phyloP scores from a whole-genome alignment of 139 green algal genomes.

The Chlorella sp. region DNA sequence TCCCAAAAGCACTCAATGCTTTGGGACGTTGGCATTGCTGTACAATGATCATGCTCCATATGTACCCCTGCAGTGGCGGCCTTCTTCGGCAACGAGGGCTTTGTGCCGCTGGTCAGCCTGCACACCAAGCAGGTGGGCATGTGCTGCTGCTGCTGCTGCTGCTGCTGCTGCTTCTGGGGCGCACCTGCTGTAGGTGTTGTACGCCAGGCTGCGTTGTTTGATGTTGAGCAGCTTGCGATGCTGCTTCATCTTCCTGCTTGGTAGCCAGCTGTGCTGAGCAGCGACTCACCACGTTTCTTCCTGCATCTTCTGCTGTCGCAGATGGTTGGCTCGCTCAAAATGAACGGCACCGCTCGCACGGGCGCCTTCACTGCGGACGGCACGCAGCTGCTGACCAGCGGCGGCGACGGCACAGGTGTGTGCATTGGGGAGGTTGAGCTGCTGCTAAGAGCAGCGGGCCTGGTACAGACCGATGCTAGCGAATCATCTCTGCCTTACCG shows the following conservation, averaged over 20 bases:
- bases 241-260: no score
- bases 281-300: no score
- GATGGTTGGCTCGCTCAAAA: slow-evolving; percentile 82
- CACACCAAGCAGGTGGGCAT: slow-evolving; percentile 17
- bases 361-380: slow-evolving; percentile 78
- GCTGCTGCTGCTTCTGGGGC: background rate
- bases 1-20: no score
- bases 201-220: background rate
- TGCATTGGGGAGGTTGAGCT: no score
- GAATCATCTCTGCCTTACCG: background rate
- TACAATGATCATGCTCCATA: no score
- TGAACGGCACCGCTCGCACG: slow-evolving; percentile 78
- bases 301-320: slow-evolving; percentile 40
- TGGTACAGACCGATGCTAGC: no score
- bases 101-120: slow-evolving; percentile 81
- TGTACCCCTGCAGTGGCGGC: slow-evolving; percentile 73
- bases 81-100: slow-evolving; percentile 85
- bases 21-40: no score
- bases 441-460: no score
- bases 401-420: slow-evolving; percentile 71
- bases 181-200: no score
- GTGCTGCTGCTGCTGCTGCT: background rate
- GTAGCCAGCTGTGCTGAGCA: no score
- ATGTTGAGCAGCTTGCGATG: background rate
- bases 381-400: slow-evolving; percentile 75